phyloP scores from a whole-genome alignment of 805 yeast genomes.

The Monosporozyma solicola region DNA sequence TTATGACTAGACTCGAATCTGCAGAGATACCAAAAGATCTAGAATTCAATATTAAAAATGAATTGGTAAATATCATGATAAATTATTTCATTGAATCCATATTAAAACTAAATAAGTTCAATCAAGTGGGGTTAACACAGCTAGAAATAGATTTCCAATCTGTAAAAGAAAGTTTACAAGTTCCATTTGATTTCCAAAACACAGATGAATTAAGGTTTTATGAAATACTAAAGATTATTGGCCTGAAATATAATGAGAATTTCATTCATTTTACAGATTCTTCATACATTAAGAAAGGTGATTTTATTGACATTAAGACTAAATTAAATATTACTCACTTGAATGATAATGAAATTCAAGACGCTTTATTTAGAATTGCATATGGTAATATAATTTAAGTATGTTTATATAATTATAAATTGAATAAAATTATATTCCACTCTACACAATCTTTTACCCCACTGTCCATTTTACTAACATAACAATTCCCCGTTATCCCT shows the following conservation, averaged over 20 bases:
- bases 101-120: conserved; percentile 32
- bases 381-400: conserved; percentile 18
- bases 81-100: conserved; percentile 30
- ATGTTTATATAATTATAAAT: background rate
- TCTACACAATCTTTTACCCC: background rate
- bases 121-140: conserved; percentile 28
- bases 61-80: conserved; percentile 21
- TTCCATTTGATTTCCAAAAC: conserved; percentile 12
- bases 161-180: conserved; percentile 20
- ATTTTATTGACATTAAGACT: conserved; percentile 21
- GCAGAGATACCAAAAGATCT: conserved; percentile 11
- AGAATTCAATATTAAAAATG: conserved; percentile 17
- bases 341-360: conserved; percentile 30
- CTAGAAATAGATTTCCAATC: conserved; percentile 26
- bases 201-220: conserved; percentile 16
- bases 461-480: background rate
- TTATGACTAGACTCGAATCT: conserved; percentile 12
- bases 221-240: conserved; percentile 24
- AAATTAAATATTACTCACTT: conserved; percentile 14
- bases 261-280: conserved; percentile 11
- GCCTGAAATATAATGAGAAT: conserved; percentile 21
- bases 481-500: no score
- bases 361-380: conserved; percentile 30
- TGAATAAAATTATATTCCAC: background rate
- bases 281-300: conserved; percentile 25